Evolutionary conservation across 225 moss, liverwort and hornwort species (phyloP), one percentile per base, ranked within the genome.

Genomic region (Pleurozium schreberi): DNA sequence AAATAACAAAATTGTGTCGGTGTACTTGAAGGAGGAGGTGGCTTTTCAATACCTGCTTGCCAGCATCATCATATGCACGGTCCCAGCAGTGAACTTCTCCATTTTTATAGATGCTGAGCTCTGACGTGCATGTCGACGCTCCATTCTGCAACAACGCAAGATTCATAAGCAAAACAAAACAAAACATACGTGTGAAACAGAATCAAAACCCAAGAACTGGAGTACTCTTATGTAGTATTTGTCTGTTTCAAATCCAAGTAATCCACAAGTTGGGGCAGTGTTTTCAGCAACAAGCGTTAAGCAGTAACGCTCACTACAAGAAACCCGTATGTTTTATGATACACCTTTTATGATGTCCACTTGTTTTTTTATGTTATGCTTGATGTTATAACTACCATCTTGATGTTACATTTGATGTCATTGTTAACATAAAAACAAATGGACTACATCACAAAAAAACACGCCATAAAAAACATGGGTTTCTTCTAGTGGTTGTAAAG

Each of bases 11-110:
- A 38, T 28, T 26, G 38, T 61, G n/a, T n/a, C n/a, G n/a, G 80
- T 40, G 27, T 8, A n/a, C 31, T 80, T 81, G 58, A 76, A 34
- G 18, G 36, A 85, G 50, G 65, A n/a, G n/a, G n/a, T n/a, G n/a
- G n/a, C n/a, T 67, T 30, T 58, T 36, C 63, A 63, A 58, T 82
- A 97, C 97, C 98, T 98, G 98, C 85, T 96, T 96, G 84, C 98
- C 98, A 61, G 96, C 96, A 71, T 97, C 96, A 86, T 98, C 97
- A 89, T 97, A 98, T 31, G 98, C 97, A 88, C 98, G 98, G 81
- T 98, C 98, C 98, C 98, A 98, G 75, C 93, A 94, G 88, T 98
- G 97, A 66, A 98, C 87, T 90, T 98, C 98, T 84, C 96, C 97
- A 71, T 94, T 93, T 83, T 91, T 96, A 67, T 92, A 95, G 53